Conservation (phyloP, 2,329 filamentous ascomycete species). For the Aspergillus japonicus region DNA sequence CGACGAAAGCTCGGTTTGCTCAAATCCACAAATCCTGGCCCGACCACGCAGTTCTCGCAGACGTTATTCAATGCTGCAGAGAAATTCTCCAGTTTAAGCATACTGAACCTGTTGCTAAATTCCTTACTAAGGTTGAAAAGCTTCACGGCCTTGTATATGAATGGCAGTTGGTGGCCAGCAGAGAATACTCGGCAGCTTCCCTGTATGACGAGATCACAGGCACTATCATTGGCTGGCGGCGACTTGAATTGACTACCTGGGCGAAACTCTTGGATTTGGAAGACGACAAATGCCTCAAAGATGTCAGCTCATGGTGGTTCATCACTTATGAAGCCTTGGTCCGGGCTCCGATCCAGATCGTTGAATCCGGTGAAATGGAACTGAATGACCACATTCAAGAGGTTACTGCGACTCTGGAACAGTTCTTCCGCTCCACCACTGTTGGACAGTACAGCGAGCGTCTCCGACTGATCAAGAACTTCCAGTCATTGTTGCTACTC, state of each 20-base stretch:
- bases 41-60: constrained; percentile 74
- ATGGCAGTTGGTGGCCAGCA: constrained; percentile 92
- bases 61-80: constrained; percentile 73
- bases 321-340: constrained; percentile 89
- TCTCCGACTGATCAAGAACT: constrained; percentile 64
- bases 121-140: constrained; percentile 83
- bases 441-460: constrained; percentile 77
- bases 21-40: constrained; percentile 65
- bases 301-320: constrained; percentile 93
- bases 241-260: constrained; percentile 91
- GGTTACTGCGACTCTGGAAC: constrained; percentile 72
- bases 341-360: constrained; percentile 67
- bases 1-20: constrained; percentile 69
- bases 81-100: constrained; percentile 74
- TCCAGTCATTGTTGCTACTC: constrained; percentile 63
- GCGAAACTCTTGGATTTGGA: constrained; percentile 84
- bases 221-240: constrained; percentile 82
- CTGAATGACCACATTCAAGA: constrained; percentile 64
- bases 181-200: constrained; percentile 66
- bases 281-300: constrained; percentile 68
- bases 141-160: constrained; percentile 83
- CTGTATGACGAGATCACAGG: constrained; percentile 77
- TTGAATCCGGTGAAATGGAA: constrained; percentile 58
- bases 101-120: constrained; percentile 78
- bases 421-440: constrained; percentile 75